Base-by-base conservation (phyloP, 345 rosid species). In the Eutrema yunnanense region DNA sequence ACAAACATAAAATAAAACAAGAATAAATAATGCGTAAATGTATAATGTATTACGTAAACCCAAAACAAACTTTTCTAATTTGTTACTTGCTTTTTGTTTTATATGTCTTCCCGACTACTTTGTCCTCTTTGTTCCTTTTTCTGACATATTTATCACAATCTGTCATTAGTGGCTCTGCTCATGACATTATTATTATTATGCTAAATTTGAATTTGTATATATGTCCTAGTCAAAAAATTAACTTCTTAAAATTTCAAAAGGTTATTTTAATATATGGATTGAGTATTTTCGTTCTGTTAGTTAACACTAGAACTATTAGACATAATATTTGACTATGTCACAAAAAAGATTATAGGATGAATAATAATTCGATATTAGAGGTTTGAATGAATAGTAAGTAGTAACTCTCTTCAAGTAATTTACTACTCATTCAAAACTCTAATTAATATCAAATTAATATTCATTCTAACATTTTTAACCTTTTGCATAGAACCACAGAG, bases 51-150 rank as follows among this genome's bases (percentile, higher is more conserved):
- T 64, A 76, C 75, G 75, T 76, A 62, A 62, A 53, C 65, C 30
- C 51, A 46, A 68, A 73, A 75, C 70, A 55, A 75, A 69, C 51
- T 62, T 75, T 69, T 61, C n/a, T 76, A 63, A 63, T 70, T 76
- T 69, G 70, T 69, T 54, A 63, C 47, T 75, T 16, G 34, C 55
- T 43, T 68, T 52, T 75, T 60, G 56, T 62, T 73, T 36, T 50
- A 44, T 62, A 69, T 62, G 62, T 11, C 40, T 42, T 51, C n/a
- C 68, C 56, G 42, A 67, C 50, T 75, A 51, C 12, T 61, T 52
- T 74, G 69, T 67, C 69, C 62, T 67, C 73, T 60, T 60, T 60
- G 32, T 75, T 75, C 5, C 30, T 37, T 74, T 75, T 68, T 60
- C 63, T 52, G 64, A 75, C 74, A 75, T 42, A 59, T 67, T 74